Conservation (phyloP, 768 basidiomycete species). For the Xerocomellus amylosporus region DNA sequence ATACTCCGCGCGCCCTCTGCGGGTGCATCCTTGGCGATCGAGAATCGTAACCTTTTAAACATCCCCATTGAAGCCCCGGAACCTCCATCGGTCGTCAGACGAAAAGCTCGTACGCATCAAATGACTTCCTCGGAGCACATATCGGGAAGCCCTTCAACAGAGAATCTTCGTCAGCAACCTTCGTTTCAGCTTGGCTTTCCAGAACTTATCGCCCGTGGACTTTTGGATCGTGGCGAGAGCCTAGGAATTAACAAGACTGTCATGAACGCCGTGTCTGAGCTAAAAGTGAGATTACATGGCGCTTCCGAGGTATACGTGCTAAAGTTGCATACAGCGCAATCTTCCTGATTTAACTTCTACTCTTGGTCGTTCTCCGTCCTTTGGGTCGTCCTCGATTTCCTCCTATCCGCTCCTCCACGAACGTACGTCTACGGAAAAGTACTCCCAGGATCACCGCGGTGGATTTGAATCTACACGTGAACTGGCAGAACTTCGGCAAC, state of each 20-base stretch:
- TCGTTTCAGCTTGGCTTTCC: conserved; percentile 54
- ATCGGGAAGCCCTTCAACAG: conserved; percentile 20
- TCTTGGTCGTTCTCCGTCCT: conserved; percentile 52
- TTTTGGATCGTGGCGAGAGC: conserved; percentile 74
- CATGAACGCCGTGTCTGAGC: conserved; percentile 75
- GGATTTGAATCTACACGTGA: conserved; percentile 73
- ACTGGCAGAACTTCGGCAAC: conserved; percentile 47
- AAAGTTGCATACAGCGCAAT: conserved; percentile 55
- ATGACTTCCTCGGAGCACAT: conserved; percentile 18
- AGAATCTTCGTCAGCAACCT: conserved; percentile 41
- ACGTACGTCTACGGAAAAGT: conserved; percentile 51
- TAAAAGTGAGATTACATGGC: conserved; percentile 51
- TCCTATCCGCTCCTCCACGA: conserved; percentile 68
- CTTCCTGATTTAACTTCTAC: conserved; percentile 79
- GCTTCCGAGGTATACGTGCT: background rate
- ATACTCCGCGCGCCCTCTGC: conserved; percentile 70
- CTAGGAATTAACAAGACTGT: conserved; percentile 83
- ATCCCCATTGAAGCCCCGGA: conserved; percentile 68
- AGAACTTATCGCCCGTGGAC: conserved; percentile 68
- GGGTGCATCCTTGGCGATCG: conserved; percentile 74
- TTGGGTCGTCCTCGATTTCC: conserved; percentile 36
- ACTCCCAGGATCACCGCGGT: conserved; percentile 66
- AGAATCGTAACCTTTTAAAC: conserved; percentile 76
- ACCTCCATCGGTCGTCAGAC: conserved; percentile 37
- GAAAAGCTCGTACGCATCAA: conserved; percentile 35